phyloP scores from a whole-genome alignment of 2,329 filamentous ascomycete genomes.

The Orbilia oligospora region DNA sequence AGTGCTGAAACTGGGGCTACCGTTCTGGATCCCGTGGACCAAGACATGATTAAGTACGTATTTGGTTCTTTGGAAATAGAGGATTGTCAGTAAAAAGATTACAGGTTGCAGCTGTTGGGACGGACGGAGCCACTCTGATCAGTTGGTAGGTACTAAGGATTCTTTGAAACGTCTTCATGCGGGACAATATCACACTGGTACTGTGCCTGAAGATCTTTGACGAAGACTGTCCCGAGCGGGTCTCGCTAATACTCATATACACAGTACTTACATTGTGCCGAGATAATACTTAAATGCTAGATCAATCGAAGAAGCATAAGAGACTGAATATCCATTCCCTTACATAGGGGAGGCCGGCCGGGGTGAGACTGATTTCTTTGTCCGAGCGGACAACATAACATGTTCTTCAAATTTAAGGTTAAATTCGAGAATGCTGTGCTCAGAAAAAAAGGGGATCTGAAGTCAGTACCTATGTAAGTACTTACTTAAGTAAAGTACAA shows the following conservation, averaged over 20 bases:
- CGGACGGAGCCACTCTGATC: neutral
- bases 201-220: slow-evolving; percentile 38
- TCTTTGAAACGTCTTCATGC: neutral
- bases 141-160: neutral
- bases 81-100: neutral
- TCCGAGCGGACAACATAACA: slow-evolving; percentile 5
- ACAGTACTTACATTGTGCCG: no score
- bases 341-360: no score
- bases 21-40: slow-evolving; percentile 34
- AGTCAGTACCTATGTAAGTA: no score
- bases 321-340: slow-evolving; percentile 34
- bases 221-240: neutral
- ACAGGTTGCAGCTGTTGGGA: neutral
- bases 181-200: slow-evolving; percentile 3
- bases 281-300: no score
- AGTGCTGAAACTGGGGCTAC: neutral
- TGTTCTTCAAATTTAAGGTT: slow-evolving; percentile 18
- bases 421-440: slow-evolving; percentile 26
- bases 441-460: slow-evolving; percentile 24
- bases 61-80: neutral
- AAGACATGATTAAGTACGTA: neutral
- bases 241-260: neutral
- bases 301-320: neutral
- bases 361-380: no score
- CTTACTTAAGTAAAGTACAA: slow-evolving; percentile 16